Evolutionary conservation across 495 filamentous ascomycete genomes (phyloP), one percentile per base, ranked within the genome.

Genomic region (Penicillium egyptiacum): DNA sequence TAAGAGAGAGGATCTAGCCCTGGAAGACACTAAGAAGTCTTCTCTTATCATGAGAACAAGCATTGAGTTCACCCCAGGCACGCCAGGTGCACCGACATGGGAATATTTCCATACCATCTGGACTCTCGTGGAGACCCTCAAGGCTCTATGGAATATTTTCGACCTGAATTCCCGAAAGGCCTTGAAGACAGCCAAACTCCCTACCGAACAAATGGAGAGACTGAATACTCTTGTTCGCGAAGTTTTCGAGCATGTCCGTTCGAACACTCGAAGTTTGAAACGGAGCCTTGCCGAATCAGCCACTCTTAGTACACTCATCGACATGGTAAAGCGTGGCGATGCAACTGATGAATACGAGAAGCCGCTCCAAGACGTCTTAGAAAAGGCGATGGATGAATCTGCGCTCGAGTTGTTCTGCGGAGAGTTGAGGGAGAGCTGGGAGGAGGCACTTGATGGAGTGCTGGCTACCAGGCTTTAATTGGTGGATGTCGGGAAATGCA

Each of bases 361-460:
- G n/a, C 64, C 71, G 30, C 68, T 75, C 40, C 68, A 66, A 12
- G 53, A 61, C 9, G 66, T 67, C 19, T 33, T 79, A 8, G 66
- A 73, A 19, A 58, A 68, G n/a, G 66, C 65, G 19, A 33, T 78
- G 35, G 71, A 77, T 31, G 60, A 59, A 41, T 66, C 73, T 20
- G 64, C 63, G 5, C 49, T 79, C 46, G 77, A 80, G 54, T 16
- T 78, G 37, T 76, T 77, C 60, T 75, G 70, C 51, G 75, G 71
- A 20, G 63, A 71, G 41, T 56, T 80, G 62, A 76, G 73, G 68
- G 75, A 80, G 47, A 79, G 77, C 58, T 80, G 77, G 77, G 73
- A 76, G 40, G 74, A 77, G 42, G 75, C 63, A 14, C 67, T 80
- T 23, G 68, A 70, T 17, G 75, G 73, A 11, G 56, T 78, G 37